Percentiles rank a stretch among this genome's conserved stretches.
phyloP scores from a whole-genome alignment of 495 filamentous ascomycete species.

The Hypoxylon fuscum region DNA sequence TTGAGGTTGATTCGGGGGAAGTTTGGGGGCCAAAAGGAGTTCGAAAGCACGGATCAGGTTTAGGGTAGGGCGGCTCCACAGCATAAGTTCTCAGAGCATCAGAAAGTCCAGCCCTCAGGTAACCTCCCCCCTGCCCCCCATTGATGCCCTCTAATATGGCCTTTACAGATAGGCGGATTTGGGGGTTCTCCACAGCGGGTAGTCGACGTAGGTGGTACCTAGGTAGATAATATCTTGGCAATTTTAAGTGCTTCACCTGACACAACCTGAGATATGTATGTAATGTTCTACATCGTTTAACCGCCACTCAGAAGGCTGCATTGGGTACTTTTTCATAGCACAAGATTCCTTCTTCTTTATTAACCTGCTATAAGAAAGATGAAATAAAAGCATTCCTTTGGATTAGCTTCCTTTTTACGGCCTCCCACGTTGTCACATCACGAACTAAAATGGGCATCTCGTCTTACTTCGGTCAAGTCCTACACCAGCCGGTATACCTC shows the following conservation, averaged over 20 bases:
- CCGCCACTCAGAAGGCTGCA: slow-evolving; percentile 30
- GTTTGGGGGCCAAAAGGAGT: slow-evolving; percentile 26
- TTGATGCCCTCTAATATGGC: neutral
- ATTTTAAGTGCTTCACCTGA: slow-evolving; percentile 15
- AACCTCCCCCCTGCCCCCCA: neutral
- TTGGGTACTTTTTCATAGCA: slow-evolving; percentile 2
- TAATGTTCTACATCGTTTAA: slow-evolving; percentile 34
- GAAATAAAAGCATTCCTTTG: neutral
- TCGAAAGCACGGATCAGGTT: slow-evolving; percentile 22
- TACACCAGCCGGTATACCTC: no score
- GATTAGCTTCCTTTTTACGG: neutral
- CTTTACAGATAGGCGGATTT: slow-evolving; percentile 19
- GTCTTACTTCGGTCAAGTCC: no score
- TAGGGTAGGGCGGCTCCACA: slow-evolving; percentile 39
- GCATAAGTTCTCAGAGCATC: neutral
- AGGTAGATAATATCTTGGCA: neutral
- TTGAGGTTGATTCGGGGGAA: slow-evolving; percentile 38
- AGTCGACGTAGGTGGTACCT: neutral
- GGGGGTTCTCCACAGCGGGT: slow-evolving; percentile 14
- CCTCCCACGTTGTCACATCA: no score
- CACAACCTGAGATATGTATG: neutral
- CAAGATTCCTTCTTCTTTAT: slow-evolving; percentile 12
- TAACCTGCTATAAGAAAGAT: neutral
- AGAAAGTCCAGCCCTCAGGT: slow-evolving; percentile 13
- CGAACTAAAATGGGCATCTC: no score